phyloP scores from a whole-genome alignment of 2,329 filamentous ascomycete genomes.

The Lasiodiplodia citricola region DNA sequence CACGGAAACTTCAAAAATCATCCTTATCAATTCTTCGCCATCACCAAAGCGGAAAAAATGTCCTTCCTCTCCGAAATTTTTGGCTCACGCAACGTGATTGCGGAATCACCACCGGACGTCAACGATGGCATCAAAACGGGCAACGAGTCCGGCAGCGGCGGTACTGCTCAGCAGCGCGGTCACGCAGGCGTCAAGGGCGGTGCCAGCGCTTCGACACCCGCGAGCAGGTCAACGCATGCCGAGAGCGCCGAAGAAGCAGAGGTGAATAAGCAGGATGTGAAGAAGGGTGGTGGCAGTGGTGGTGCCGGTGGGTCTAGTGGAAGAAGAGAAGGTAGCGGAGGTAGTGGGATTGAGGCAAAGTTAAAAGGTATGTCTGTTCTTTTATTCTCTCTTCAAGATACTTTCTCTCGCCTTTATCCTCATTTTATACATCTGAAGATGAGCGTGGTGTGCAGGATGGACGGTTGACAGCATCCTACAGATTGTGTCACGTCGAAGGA shows the following conservation, averaged over 20 bases:
- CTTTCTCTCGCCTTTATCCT: neutral
- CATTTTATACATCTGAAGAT: neutral
- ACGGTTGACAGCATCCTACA: neutral
- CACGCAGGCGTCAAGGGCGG: neutral
- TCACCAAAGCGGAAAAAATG: neutral
- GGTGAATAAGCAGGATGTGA: neutral
- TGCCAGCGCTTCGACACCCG: neutral
- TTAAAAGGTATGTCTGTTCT: neutral
- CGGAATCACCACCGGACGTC: neutral
- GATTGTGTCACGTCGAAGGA: neutral
- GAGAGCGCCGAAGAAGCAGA: neutral
- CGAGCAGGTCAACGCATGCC: neutral
- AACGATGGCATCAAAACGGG: neutral
- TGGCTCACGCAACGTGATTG: neutral
- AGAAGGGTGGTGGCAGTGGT: neutral
- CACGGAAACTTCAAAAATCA: neutral
- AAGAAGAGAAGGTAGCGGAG: neutral
- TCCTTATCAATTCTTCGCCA: neutral
- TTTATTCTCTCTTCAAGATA: neutral
- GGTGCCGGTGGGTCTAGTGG: neutral
- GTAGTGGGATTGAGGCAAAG: neutral
- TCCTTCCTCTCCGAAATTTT: neutral
- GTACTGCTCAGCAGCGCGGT: slow-evolving; percentile 1
- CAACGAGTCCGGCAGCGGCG: neutral
- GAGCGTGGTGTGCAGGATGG: neutral